Conservation (phyloP, 2,329 filamentous ascomycete genomes). For the Trichoderma sp. region DNA sequence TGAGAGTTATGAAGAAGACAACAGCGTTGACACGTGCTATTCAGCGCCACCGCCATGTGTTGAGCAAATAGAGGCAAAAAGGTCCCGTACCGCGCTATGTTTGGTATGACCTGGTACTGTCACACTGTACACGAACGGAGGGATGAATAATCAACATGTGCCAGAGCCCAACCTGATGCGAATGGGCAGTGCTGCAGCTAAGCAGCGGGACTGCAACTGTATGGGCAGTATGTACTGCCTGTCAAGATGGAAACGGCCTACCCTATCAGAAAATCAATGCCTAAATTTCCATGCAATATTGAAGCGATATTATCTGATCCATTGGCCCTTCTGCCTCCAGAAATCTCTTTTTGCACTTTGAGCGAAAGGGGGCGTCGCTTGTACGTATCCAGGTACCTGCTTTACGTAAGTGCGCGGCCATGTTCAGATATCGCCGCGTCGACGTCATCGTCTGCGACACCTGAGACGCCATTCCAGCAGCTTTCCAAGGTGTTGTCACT, state of each 20-base stretch:
- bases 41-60: not conserved
- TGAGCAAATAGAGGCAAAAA: not conserved
- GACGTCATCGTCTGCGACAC: slow-evolving; percentile 23
- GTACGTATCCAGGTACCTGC: not conserved
- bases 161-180: slow-evolving; percentile 12
- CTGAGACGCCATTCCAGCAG: not conserved
- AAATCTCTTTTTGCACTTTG: not conserved
- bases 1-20: not conserved
- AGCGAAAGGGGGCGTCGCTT: not conserved
- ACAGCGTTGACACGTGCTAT: not conserved
- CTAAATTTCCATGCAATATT: not conserved
- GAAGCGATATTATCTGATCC: slow-evolving; percentile 15
- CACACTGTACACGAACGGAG: not conserved
- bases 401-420: not conserved
- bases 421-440: not conserved
- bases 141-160: not conserved
- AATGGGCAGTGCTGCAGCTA: slow-evolving; percentile 23
- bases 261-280: not conserved
- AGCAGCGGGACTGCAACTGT: not conserved
- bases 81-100: not conserved
- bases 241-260: not conserved
- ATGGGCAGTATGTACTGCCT: not conserved
- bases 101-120: not conserved
- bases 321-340: not conserved
- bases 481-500: not conserved